phyloP scores from a whole-genome alignment of 169 alveolate species.

The Plasmodium adleri region DNA sequence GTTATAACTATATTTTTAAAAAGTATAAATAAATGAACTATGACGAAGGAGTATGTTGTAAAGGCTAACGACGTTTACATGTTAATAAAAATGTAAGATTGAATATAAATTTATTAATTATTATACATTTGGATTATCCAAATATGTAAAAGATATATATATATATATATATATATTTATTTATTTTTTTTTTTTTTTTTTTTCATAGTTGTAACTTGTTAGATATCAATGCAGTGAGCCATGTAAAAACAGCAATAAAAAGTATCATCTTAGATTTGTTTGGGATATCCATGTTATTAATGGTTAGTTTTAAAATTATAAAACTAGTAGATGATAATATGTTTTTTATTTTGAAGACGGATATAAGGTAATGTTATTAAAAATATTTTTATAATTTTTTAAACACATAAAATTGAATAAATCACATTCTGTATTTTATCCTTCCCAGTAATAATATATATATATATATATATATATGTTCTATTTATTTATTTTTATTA shows the following conservation, averaged over 20 bases:
- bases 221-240: slow-evolving; percentile 43
- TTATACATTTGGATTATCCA: background rate
- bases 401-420: background rate
- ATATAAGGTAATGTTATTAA: slow-evolving; percentile 20
- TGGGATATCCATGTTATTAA: slow-evolving; percentile 50
- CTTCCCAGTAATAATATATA: background rate
- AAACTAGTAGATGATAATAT: slow-evolving; percentile 6
- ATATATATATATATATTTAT: background rate
- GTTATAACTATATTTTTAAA: background rate
- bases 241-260: slow-evolving; percentile 36
- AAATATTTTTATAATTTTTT: background rate
- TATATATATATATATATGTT: background rate
- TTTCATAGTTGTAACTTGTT: slow-evolving; percentile 20
- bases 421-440: too few relatives aligned
- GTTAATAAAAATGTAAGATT: slow-evolving; percentile 39
- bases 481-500: background rate
- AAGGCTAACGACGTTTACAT: slow-evolving; percentile 28
- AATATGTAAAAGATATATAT: background rate
- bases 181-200: background rate
- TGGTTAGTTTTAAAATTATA: slow-evolving; percentile 26
- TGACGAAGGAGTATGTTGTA: slow-evolving; percentile 26
- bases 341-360: slow-evolving; percentile 33
- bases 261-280: slow-evolving; percentile 34
- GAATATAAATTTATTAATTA: background rate
- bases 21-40: background rate